Conservation (phyloP, 139 green algal species). For the Tetraselmis striata region DNA sequence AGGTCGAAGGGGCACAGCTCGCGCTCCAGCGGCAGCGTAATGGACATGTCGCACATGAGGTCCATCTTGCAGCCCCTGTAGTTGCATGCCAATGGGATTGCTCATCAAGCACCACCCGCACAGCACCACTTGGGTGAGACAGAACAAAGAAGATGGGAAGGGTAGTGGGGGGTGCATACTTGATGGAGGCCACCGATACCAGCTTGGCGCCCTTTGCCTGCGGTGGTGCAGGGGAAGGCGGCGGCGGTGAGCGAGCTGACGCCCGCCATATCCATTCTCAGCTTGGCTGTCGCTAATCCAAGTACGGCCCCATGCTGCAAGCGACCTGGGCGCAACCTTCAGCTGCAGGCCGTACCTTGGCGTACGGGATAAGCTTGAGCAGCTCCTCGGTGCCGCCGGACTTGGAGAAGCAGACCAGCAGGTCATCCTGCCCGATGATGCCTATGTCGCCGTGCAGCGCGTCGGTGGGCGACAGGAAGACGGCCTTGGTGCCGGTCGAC, state of each 20-base stretch:
- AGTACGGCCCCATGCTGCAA: background rate
- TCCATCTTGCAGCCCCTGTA: constrained; percentile 41
- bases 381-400: constrained; percentile 52
- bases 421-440: constrained; percentile 36
- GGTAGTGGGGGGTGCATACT: too few species aligned
- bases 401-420: constrained; percentile 58
- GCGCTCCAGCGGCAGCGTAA: constrained; percentile 46
- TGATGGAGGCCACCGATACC: background rate
- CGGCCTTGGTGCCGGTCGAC: constrained; percentile 56
- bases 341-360: constrained; percentile 13
- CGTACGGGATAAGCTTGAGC: constrained; percentile 49
- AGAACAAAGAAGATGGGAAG: too few species aligned
- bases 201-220: constrained; percentile 30
- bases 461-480: constrained; percentile 52
- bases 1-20: constrained; percentile 65
- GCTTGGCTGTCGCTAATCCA: too few species aligned
- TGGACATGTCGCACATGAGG: constrained; percentile 33
- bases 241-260: background rate
- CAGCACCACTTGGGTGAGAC: too few species aligned
- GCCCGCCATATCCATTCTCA: background rate
- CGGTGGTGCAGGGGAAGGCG: too few species aligned
- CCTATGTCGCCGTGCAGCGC: constrained; percentile 61
- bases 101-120: too few species aligned
- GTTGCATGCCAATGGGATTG: too few species aligned
- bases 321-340: background rate